Base-by-base conservation (phyloP, 441 rosid genomes). In the Aleurites moluccanus region DNA sequence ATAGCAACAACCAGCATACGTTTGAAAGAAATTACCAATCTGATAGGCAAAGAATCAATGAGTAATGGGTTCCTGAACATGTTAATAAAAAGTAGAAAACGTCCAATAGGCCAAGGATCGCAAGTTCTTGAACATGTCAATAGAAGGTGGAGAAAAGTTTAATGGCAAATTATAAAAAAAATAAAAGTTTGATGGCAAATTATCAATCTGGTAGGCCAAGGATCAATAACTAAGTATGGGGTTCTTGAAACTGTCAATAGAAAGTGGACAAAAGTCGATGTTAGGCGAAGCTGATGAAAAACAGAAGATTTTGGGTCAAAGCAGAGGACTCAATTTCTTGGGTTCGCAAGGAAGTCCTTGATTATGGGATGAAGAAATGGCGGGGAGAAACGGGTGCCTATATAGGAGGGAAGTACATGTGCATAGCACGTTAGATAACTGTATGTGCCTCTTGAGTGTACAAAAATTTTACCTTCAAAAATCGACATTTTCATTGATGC, bases 331-430 rank as follows among this genome's bases (percentile, higher is more conserved):
- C 33, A 55, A 33, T 74, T 69, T 7, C 38, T 45, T 62, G 28
- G 42, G 59, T 38, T 66, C 78, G 77, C 74, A 79, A 82, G 90
- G 88, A 80, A 70, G 83, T 79, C 90, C 91, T 65, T 75, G 69
- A 77, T 82, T 88, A 69, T 78, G 68, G 82, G 86, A 80, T 0
- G 70, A 85, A 85, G 84, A 85, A 80, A 82, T 78, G 93, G 96
- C 67, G 76, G 83, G 87, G 83, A 88, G 89, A 78, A 85, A 80
- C 77, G 45, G 55, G 64, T 81, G 90, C 86, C 88, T 81, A 77
- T 62, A 76, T 81, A 73, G 69, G 68, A 64, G 91, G 85, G 20
- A 64, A 0, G 5, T 52, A 63, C 14, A 62, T 63, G 11, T 49
- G 56, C 62, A 33, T 72, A 4, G 21, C 45, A 68, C 72, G 60